phyloP scores from a whole-genome alignment of 768 basidiomycete species.

The Polyporus arcularius region DNA sequence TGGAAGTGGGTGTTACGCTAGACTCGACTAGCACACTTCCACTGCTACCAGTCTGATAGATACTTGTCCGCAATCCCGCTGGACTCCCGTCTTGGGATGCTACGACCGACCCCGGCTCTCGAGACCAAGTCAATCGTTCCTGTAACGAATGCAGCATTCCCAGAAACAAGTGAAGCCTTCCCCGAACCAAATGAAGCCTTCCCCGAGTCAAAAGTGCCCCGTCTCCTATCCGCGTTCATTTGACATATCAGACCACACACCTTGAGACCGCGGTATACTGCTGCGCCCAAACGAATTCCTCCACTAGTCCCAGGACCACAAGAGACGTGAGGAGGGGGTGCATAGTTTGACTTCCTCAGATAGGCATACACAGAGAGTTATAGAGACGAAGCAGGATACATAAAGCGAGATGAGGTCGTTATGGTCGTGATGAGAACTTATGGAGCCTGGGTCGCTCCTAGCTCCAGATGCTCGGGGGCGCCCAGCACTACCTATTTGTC shows the following conservation, averaged over 20 bases:
- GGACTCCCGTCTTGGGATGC: too few species aligned
- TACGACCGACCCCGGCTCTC: too few species aligned
- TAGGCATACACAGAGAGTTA: slow-evolving; percentile 11
- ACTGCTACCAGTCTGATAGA: too few species aligned
- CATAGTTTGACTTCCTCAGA: slow-evolving; percentile 10
- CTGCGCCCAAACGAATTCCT: slow-evolving; percentile 16
- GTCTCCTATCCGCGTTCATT: too few species aligned
- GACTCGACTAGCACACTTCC: too few species aligned
- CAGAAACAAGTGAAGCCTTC: too few species aligned
- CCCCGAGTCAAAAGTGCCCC: too few species aligned
- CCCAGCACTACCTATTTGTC: slow-evolving; percentile 20
- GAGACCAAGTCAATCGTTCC: too few species aligned
- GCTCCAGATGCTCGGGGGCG: slow-evolving; percentile 6
- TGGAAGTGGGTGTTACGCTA: too few species aligned
- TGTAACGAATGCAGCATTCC: too few species aligned
- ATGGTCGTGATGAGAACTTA: not conserved
- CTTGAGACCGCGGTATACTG: slow-evolving; percentile 27
- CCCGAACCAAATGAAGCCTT: too few species aligned
- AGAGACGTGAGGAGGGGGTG: slow-evolving; percentile 8
- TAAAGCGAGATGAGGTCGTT: slow-evolving; percentile 16
- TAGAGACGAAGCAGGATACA: slow-evolving; percentile 14
- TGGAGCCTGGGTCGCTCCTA: slow-evolving; percentile 13
- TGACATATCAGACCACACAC: not conserved
- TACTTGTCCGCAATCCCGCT: too few species aligned
- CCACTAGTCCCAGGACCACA: slow-evolving; percentile 16